Evolutionary conservation across 2,329 filamentous ascomycete species (phyloP).

Genomic region (Botrytis elliptica): DNA sequence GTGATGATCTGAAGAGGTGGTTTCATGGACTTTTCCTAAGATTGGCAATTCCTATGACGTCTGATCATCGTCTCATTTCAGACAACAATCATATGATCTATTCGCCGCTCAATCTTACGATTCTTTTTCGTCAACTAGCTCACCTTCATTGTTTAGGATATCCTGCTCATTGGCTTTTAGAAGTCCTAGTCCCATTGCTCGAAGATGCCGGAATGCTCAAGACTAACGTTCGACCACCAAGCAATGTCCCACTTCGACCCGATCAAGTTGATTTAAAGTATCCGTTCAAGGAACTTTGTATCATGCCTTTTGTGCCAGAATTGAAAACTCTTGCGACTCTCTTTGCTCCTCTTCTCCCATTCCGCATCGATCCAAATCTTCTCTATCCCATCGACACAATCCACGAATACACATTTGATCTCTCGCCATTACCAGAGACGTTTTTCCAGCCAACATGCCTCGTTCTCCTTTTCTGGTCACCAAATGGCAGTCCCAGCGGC

Average conservation of each 20-base stretch:
- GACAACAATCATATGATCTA: background rate
- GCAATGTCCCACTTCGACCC: background rate
- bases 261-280: background rate
- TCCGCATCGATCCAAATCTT: background rate
- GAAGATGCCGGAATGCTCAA: background rate
- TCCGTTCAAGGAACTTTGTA: background rate
- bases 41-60: background rate
- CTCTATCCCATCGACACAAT: background rate
- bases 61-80: background rate
- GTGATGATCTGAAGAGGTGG: background rate
- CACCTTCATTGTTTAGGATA: background rate
- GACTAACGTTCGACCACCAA: background rate
- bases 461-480: background rate
- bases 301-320: background rate
- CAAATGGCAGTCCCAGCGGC: background rate
- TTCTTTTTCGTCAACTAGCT: background rate
- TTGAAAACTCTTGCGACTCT: constrained; percentile 1
- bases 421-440: background rate
- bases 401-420: background rate
- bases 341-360: background rate
- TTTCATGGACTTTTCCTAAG: background rate
- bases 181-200: background rate
- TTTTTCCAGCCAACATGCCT: background rate
- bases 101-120: background rate
- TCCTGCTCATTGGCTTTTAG: background rate